A percentile compares a stretch with the other conserved stretches of the same genome.
These are phyloP conservation scores for Haplosporangium sp. DNA, from an alignment of 371 early-diverging fungal genomes.

Conservation along the genomic window DNA sequence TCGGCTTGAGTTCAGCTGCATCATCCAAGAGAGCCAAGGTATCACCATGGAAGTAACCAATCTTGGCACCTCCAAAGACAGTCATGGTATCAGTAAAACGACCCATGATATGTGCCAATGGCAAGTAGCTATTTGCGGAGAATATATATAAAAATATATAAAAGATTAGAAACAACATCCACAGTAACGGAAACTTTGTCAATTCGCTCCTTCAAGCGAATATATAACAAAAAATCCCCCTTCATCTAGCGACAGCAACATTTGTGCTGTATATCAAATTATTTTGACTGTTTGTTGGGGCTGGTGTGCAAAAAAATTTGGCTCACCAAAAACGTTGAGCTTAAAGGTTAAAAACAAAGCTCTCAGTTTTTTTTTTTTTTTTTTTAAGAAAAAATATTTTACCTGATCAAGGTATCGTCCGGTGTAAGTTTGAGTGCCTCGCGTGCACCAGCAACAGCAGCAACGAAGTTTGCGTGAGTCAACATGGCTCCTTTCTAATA, in stretches of 20 bases:
- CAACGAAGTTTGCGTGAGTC: conserved; percentile 65
- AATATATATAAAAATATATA: conserved; percentile 1
- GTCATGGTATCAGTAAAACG: conserved; percentile 62
- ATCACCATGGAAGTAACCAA: conserved; percentile 93
- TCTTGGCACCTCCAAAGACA: conserved; percentile 65
- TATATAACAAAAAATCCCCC: too few species aligned
- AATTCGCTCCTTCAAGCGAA: too few species aligned
- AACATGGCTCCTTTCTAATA: conserved; percentile 65
- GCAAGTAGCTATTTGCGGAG: conserved; percentile 80
- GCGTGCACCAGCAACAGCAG: conserved; percentile 31
- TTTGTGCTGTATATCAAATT: too few species aligned
- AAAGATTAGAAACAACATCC: too few species aligned
- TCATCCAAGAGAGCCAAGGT: conserved; percentile 84
- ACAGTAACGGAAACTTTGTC: too few species aligned
- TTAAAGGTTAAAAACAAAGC: too few species aligned
- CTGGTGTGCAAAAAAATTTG: too few species aligned
- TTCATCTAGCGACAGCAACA: too few species aligned
- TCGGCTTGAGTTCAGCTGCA: conserved; percentile 83
- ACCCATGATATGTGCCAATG: conserved; percentile 96
- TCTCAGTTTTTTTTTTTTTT: too few species aligned
- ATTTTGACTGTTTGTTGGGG: too few species aligned
- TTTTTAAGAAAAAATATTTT: background rate
- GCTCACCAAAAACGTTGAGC: too few species aligned
- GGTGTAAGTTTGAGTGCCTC: conserved; percentile 21
- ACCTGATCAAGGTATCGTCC: conserved; percentile 43